Conservation (phyloP, 495 filamentous ascomycete species). For the Tuber magnatum region DNA sequence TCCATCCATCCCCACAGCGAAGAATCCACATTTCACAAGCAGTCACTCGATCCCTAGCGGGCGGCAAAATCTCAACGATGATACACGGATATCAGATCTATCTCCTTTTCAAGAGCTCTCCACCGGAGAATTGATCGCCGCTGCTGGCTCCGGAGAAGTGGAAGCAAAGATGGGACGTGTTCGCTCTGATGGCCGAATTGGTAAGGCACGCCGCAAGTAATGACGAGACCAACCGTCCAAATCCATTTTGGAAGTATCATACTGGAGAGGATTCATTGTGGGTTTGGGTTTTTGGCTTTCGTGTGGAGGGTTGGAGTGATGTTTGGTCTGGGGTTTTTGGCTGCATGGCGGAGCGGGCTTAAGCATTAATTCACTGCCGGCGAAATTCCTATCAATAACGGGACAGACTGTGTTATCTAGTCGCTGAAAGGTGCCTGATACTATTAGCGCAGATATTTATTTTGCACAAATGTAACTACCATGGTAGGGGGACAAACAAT, state of each 20-base stretch:
- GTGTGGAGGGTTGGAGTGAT: not conserved
- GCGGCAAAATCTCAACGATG: too few relatives aligned
- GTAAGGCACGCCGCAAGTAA: conserved; percentile 14
- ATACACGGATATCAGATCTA: not conserved
- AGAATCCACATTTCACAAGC: too few relatives aligned
- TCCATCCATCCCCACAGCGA: too few relatives aligned
- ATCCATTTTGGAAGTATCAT: conserved; percentile 32
- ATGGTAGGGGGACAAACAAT: not conserved
- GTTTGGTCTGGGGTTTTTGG: not conserved
- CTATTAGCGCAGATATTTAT: not conserved
- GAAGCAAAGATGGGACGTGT: not conserved
- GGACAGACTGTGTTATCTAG: not conserved
- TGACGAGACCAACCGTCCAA: conserved; percentile 35
- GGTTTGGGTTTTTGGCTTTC: too few relatives aligned
- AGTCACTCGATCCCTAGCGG: too few relatives aligned
- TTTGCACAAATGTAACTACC: not conserved
- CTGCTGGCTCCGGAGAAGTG: not conserved
- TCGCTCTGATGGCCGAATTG: conserved; percentile 14
- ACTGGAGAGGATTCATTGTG: too few relatives aligned
- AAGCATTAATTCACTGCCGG: not conserved
- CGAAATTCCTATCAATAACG: not conserved
- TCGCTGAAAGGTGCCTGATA: not conserved
- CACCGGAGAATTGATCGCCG: not conserved
- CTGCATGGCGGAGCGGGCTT: not conserved
- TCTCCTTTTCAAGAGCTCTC: too few relatives aligned